These are phyloP conservation scores for Sclerotinia nivalis DNA, from an alignment of 2,329 filamentous ascomycete genomes.

Conservation along the genomic window DNA sequence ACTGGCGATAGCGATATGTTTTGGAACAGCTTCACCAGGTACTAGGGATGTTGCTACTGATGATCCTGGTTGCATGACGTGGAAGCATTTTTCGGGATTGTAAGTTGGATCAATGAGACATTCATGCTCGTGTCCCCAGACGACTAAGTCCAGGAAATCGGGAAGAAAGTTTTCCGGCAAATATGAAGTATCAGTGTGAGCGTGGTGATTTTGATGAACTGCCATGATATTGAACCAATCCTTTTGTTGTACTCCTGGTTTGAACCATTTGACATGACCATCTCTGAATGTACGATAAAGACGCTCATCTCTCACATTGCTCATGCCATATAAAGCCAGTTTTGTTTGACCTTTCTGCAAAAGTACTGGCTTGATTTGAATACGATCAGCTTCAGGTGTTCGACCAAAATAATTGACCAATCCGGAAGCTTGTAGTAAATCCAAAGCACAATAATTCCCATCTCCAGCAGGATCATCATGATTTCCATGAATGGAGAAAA, in stretches of 20 bases:
- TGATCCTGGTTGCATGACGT: constrained; percentile 96
- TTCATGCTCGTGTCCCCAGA: constrained; percentile 98
- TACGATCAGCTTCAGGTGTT: constrained; percentile 88
- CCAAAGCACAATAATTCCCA: constrained; percentile 85
- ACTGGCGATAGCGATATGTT: constrained; percentile 84
- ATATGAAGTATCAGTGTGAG: constrained; percentile 89
- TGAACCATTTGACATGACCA: constrained; percentile 90
- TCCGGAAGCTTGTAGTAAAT: constrained; percentile 86
- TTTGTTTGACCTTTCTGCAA: constrained; percentile 94
- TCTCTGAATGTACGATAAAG: constrained; percentile 93
- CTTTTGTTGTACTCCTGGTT: constrained; percentile 72
- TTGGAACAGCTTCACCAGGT: constrained; percentile 84
- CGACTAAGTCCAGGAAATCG: constrained; percentile 83
- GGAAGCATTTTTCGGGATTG: constrained; percentile 86
- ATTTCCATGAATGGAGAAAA: constrained; percentile 98
- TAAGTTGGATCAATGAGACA: constrained; percentile 81
- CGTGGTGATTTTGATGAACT: constrained; percentile 94
- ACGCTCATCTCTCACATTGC: constrained; percentile 93
- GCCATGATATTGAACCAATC: constrained; percentile 97
- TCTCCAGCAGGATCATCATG: constrained; percentile 98
- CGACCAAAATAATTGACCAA: constrained; percentile 95
- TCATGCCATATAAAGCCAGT: constrained; percentile 88
- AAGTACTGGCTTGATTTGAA: constrained; percentile 85
- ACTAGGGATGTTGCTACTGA: constrained; percentile 93
- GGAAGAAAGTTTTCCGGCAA: constrained; percentile 91